Evolutionary conservation across 2,329 filamentous ascomycete species (phyloP), one percentile per base, ranked within the genome.

Genomic region (Magnaporthales sp.): DNA sequence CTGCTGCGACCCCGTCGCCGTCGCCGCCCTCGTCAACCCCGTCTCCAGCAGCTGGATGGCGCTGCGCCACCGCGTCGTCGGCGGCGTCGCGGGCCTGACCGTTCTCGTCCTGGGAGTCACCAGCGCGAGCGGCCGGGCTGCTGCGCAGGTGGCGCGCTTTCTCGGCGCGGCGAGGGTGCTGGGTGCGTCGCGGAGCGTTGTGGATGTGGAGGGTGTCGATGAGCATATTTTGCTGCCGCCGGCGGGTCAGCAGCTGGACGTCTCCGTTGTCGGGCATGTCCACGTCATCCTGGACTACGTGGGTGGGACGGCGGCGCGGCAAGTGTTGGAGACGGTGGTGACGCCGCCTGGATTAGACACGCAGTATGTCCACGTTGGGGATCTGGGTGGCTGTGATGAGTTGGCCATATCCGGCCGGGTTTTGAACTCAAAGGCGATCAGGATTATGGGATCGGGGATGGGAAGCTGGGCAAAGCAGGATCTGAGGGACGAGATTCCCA

Each of bases 101-200:
- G 80, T 81, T 69, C 81, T 99, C 65, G 92, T 99, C 29, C 81
- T 96, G 1, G 95, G 95, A 24, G 94, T 94, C 60, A 97, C 98
- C 79, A 96, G 97, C 76, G 98, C 95, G 0, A 84, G 81, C 58
- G 85, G 85, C 0, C 76, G 78, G 3, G 73, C 84, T 0, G 85
- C 84, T 0, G 79, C 83, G 3, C 74, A 78, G 1, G 77, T 85
- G 2, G 79, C 82, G 3, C 78, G 80, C 15, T 73, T 74, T 0
- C 73, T 85, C 2, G 85, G 84, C 1, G 84, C 85, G 0, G 77
- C 74, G 4, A 76, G 74, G 15, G 75, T 87, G 19, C 76, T 86
- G 5, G 84, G 84, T 2, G 78, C 83, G 4, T 84, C 81, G 0
- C 77, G 85, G 11, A 81, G 81, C 62, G 68, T 87, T 9, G 63